phyloP scores from a whole-genome alignment of 2,329 filamentous ascomycete genomes.

The Juglanconis sp. region DNA sequence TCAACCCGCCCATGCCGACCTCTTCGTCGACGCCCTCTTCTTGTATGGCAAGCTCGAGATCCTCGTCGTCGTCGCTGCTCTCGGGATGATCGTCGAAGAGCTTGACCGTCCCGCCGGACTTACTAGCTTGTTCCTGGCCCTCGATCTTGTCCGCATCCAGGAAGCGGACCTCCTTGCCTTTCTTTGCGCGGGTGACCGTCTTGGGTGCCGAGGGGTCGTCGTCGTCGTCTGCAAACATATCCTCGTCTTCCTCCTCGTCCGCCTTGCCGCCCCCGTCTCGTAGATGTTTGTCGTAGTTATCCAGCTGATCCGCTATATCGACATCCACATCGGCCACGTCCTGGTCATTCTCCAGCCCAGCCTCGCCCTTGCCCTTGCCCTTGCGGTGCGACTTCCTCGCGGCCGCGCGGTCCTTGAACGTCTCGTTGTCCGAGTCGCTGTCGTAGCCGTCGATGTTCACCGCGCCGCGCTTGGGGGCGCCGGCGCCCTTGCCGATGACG shows the following conservation, averaged over 20 bases:
- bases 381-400: constrained; percentile 46
- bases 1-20: constrained; percentile 83
- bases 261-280: constrained; percentile 34
- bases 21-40: constrained; percentile 83
- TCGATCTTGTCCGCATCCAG: constrained; percentile 64
- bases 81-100: constrained; percentile 48
- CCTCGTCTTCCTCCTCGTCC: constrained; percentile 59
- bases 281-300: constrained; percentile 48
- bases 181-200: constrained; percentile 48
- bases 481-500: constrained; percentile 77
- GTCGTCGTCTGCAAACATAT: constrained; percentile 76
- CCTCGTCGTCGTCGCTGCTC: constrained; percentile 62
- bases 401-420: constrained; percentile 73
- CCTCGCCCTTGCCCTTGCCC: constrained; percentile 35
- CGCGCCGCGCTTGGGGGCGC: constrained; percentile 81
- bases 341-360: constrained; percentile 23
- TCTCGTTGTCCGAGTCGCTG: constrained; percentile 88
- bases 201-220: constrained; percentile 17
- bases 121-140: constrained; percentile 73
- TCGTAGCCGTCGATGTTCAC: constrained; percentile 98
- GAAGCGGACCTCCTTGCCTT: constrained; percentile 61
- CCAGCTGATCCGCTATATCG: constrained; percentile 49
- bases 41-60: constrained; percentile 70
- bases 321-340: constrained; percentile 41
- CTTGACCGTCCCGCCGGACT: constrained; percentile 68